Conservation (phyloP, 2,329 filamentous ascomycete genomes). For the Colletotrichum neosansevieriae region DNA sequence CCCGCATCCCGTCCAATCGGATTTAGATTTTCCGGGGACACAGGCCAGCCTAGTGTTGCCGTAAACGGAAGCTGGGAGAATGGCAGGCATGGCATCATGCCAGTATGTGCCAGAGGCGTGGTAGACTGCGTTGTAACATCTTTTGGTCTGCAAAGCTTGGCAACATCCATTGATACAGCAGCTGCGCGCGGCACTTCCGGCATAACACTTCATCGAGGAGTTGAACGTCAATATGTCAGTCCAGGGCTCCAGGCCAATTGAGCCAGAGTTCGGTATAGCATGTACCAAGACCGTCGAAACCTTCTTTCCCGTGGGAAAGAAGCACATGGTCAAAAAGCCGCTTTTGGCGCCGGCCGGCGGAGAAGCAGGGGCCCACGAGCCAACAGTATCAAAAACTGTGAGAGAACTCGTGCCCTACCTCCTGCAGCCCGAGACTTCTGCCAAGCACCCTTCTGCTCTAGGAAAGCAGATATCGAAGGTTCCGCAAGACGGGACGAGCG, state of each 20-base stretch:
- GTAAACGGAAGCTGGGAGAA: conserved; percentile 21
- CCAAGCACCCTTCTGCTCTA: not conserved
- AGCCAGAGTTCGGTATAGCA: conserved; percentile 1
- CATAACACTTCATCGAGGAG: conserved; percentile 8
- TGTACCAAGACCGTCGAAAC: conserved; percentile 8
- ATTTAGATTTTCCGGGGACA: conserved; percentile 1
- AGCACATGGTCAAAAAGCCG: conserved; percentile 17
- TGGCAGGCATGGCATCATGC: not conserved
- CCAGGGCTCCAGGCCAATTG: not conserved
- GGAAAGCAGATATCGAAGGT: conserved; percentile 5
- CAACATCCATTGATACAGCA: conserved; percentile 9
- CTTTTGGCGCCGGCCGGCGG: conserved; percentile 22
- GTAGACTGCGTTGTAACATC: not conserved
- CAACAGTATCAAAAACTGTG: not conserved
- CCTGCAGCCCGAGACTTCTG: not conserved
- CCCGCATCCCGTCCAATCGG: conserved; percentile 25
- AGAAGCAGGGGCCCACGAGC: conserved; percentile 11
- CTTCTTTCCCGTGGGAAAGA: not conserved
- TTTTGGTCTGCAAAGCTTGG: conserved; percentile 1
- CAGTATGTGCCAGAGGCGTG: no score
- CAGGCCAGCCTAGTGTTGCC: not conserved
- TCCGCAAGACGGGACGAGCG: conserved; percentile 26
- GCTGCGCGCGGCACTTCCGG: conserved; percentile 18
- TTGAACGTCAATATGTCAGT: not conserved
- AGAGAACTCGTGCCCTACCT: not conserved